Evolutionary conservation across 1,284 basidiomycete species (phyloP), one percentile per base, ranked within the genome.

Genomic region (Entoloma clypeatum): DNA sequence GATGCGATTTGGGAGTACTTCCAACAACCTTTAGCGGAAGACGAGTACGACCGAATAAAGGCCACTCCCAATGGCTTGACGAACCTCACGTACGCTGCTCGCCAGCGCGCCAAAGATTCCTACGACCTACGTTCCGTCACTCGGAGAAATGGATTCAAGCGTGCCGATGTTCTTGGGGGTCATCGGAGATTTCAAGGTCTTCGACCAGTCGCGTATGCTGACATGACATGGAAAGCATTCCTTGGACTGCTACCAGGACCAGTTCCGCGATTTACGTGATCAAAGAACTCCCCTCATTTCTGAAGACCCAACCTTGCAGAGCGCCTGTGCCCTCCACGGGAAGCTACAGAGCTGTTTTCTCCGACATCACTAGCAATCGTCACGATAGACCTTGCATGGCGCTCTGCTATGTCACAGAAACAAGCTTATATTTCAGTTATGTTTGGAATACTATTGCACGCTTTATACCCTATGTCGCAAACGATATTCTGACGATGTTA

Each of bases 161-260:
- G 64, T 23, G 55, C 59, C 14, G 69, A 71, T 50, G 56, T 62
- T 23, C 39, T 69, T 17, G 69, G 69, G 4, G 47, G 49, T 4
- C 58, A 59, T 47, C 56, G 69, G 35, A 57, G 56, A 30, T 71
- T 67, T 43, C 57, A 62, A 39, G 68, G 69, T 7, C 49, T 69
- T 33, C 53, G 65, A 33, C 56, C 62, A 3, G 54, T 61, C 0
- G 51, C 66, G 11, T 57, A 58, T 43, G 53, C 51, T 10, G 60
- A 68, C 45, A 46, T 59, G n/a, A 59, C 60, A 7, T 67, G 63
- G 62, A 60, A 53, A 40, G 46, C 67, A 10, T 58, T 59, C 38
- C 52, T 71, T 47, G 62, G 59, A 27, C 45, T 71, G 7, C 53
- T 61, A 28, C 58, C 63, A 41, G 62, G 63, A 19, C 56, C 61